Percentiles rank a stretch among this genome's conserved stretches.
phyloP scores from a whole-genome alignment of 139 green algal species.

The Ettlia oleoabundans region DNA sequence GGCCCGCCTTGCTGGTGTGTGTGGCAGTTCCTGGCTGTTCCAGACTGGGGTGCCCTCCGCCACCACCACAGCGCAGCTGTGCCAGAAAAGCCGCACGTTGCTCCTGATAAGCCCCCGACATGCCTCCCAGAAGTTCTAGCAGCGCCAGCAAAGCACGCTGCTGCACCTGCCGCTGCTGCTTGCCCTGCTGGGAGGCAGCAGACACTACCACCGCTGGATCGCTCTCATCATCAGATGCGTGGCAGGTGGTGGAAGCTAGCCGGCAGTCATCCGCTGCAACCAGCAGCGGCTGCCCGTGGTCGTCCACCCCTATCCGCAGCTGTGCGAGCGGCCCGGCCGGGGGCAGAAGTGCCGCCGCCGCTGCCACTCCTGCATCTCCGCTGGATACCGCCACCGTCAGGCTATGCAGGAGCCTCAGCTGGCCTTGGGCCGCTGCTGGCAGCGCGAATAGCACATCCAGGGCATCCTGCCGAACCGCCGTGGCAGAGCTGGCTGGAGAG shows the following conservation, averaged over 20 bases:
- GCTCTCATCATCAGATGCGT: too few relatives aligned
- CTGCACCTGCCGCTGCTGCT: background rate
- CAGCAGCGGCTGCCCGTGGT: background rate
- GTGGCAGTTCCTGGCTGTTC: background rate
- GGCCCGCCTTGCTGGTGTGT: background rate
- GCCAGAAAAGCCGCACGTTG: slow-evolving; percentile 21
- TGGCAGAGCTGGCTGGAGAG: background rate
- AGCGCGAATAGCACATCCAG: background rate
- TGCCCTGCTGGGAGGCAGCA: too few relatives aligned
- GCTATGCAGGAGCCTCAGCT: slow-evolving; percentile 3
- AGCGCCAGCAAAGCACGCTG: background rate
- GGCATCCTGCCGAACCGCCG: background rate
- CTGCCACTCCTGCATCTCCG: background rate
- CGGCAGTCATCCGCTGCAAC: background rate
- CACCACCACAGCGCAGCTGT: background rate
- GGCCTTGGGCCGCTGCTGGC: background rate
- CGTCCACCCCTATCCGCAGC: background rate
- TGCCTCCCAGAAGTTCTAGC: slow-evolving; percentile 22
- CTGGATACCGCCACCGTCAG: background rate
- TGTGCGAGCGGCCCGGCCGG: background rate
- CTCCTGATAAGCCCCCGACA: slow-evolving; percentile 25
- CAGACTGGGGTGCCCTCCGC: too few relatives aligned
- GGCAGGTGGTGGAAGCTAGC: too few relatives aligned
- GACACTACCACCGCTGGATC: too few relatives aligned
- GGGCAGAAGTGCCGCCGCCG: background rate